These are phyloP conservation scores for Pinguiococcus pyrenoidosus DNA, from an alignment of 108 stramenopile species.

Conservation along the genomic window DNA sequence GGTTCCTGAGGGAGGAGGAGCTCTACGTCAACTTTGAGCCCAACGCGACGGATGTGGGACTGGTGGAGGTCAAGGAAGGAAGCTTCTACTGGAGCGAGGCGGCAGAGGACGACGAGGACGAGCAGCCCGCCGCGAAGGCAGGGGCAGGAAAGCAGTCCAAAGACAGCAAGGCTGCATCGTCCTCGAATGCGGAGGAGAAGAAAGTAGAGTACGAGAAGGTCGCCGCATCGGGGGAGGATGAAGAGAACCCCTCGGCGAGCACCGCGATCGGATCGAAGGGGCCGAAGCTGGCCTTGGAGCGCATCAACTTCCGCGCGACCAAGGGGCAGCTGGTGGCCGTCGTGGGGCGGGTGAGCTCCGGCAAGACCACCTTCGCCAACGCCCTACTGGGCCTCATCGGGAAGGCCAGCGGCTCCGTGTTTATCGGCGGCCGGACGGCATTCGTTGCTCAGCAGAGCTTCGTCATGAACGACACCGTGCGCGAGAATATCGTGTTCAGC, in stretches of 20 bases:
- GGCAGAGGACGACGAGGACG: constrained; percentile 1
- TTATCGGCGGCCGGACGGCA: not conserved
- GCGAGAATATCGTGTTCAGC: too few relatives aligned
- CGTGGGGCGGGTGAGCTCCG: constrained; percentile 73
- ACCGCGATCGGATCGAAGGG: not conserved
- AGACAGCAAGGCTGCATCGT: too few relatives aligned
- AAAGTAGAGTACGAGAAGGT: too few relatives aligned
- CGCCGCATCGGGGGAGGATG: not conserved
- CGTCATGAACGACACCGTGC: not conserved
- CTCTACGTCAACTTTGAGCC: too few relatives aligned
- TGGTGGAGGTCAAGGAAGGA: constrained; percentile 7
- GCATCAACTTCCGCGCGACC: constrained; percentile 39
- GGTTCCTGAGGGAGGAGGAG: too few relatives aligned
- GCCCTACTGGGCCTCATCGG: constrained; percentile 46
- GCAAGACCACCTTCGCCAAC: constrained; percentile 52
- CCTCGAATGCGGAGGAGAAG: too few relatives aligned
- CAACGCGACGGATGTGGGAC: too few relatives aligned
- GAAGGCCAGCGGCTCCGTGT: constrained; percentile 13
- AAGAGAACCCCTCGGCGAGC: not conserved
- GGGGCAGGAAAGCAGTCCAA: too few relatives aligned
- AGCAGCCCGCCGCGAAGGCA: not conserved
- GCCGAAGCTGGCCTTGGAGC: constrained; percentile 7
- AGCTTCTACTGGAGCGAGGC: constrained; percentile 11
- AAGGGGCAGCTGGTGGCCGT: constrained; percentile 67
- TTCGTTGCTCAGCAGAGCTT: not conserved